A percentile compares a stretch with the other conserved stretches of the same genome.
These are phyloP conservation scores for Beta corolliflora DNA, from an alignment of 179 eudicot genomes.

Conservation along the genomic window DNA sequence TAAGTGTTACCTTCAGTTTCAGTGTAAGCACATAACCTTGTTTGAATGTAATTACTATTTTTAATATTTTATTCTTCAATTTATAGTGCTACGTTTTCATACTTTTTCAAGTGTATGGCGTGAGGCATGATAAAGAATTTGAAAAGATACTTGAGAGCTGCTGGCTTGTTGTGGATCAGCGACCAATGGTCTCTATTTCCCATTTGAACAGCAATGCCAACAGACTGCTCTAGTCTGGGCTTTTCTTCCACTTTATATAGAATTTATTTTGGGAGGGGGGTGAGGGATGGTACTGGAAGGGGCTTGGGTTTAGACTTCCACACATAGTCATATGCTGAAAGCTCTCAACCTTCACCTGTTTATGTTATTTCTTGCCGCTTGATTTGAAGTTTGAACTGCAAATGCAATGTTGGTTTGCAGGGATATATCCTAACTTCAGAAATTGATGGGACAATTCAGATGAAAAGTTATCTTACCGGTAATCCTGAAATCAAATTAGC, in stretches of 20 bases:
- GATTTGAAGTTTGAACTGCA: constrained; percentile 4
- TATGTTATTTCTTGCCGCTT: not conserved
- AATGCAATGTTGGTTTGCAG: constrained; percentile 40
- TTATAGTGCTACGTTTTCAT: not conserved
- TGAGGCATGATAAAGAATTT: not conserved
- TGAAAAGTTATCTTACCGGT: constrained; percentile 98
- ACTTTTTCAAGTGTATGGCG: not conserved
- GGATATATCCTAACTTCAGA: constrained; percentile 96
- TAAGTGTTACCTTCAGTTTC: constrained; percentile 93
- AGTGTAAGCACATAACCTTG: constrained; percentile 59
- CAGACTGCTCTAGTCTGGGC: too few relatives aligned
- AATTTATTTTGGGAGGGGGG: not conserved
- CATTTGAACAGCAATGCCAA: too few relatives aligned
- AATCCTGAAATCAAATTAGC: constrained; percentile 94
- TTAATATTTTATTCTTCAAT: not conserved
- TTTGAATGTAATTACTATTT: not conserved
- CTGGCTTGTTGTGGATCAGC: too few relatives aligned
- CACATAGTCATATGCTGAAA: not conserved
- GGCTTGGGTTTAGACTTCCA: not conserved
- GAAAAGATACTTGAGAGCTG: not conserved
- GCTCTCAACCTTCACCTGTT: not conserved
- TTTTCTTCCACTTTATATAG: too few relatives aligned
- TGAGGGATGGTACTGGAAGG: not conserved
- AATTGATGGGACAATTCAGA: constrained; percentile 96
- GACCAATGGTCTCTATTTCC: too few relatives aligned